phyloP scores from a whole-genome alignment of 1,284 basidiomycete species.

The Xerocomus amazonicus region DNA sequence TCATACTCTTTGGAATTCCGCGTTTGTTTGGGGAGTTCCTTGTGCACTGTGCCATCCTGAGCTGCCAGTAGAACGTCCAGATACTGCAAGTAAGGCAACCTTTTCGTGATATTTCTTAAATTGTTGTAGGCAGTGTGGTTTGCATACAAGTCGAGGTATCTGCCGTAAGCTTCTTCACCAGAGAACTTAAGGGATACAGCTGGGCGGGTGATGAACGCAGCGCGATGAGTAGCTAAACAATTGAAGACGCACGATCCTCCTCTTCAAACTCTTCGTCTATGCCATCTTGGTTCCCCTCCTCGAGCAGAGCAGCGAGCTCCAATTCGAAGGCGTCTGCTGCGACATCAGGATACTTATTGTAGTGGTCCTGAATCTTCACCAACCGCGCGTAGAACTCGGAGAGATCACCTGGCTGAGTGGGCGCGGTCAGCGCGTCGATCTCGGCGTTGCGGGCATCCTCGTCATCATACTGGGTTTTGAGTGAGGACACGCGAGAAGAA shows the following conservation, averaged over 20 bases:
- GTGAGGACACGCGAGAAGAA: conserved; percentile 59
- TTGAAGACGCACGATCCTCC: conserved; percentile 68
- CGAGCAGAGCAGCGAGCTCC: conserved; percentile 76
- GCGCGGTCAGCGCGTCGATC: conserved; percentile 57
- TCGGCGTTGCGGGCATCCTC: conserved; percentile 62
- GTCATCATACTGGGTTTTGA: conserved; percentile 75
- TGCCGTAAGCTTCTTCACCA: conserved; percentile 93
- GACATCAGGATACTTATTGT: conserved; percentile 91
- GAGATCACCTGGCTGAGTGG: conserved; percentile 66
- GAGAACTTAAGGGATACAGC: conserved; percentile 89
- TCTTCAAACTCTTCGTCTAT: conserved; percentile 70
- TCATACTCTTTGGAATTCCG: conserved; percentile 77
- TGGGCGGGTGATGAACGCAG: conserved; percentile 34
- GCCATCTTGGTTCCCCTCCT: conserved; percentile 66
- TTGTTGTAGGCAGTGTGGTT: conserved; percentile 91
- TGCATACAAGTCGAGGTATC: conserved; percentile 90
- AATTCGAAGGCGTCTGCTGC: conserved; percentile 75
- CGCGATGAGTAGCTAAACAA: conserved; percentile 1
- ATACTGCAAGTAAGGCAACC: conserved; percentile 87
- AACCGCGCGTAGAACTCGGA: conserved; percentile 94
- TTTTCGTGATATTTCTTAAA: conserved; percentile 76
- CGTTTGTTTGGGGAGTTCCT: conserved; percentile 71
- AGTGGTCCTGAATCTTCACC: conserved; percentile 92
- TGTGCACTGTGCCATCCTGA: conserved; percentile 56
- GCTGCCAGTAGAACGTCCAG: conserved; percentile 74